Percentiles rank a stretch among this genome's conserved stretches.
Conservation (phyloP, 2,329 filamentous ascomycete genomes). For the Alternaria longipes region DNA sequence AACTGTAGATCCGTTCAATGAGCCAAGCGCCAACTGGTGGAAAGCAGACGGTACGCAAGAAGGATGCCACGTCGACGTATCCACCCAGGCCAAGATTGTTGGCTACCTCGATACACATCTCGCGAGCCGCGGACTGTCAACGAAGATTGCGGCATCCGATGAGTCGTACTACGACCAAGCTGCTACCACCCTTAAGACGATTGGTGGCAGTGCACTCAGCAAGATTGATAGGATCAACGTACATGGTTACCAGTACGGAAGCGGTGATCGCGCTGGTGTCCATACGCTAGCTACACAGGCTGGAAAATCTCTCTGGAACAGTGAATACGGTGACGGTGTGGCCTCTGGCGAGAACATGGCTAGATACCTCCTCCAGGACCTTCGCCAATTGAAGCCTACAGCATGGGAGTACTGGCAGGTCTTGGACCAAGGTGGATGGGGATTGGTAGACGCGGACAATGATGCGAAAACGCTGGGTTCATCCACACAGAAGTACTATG, state of each 20-base stretch:
- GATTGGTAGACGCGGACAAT: constrained; percentile 13
- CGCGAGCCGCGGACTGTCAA: constrained; percentile 7
- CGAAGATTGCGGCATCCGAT: constrained; percentile 14
- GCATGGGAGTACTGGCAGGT: constrained; percentile 20
- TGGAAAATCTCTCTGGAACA: constrained; percentile 14
- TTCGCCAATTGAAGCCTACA: constrained; percentile 13
- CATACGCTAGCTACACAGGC: constrained; percentile 4
- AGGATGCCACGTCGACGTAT: constrained; percentile 14
- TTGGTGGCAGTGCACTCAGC: constrained; percentile 16
- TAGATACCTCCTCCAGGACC: constrained; percentile 9
- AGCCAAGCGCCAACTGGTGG: constrained; percentile 21
- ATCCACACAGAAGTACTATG: constrained; percentile 16
- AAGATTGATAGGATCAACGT: constrained; percentile 14
- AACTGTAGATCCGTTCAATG: constrained; percentile 17
- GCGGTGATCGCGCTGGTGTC: constrained; percentile 12
- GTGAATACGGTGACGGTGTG: constrained; percentile 16
- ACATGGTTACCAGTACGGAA: constrained; percentile 14
- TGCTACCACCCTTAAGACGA: constrained; percentile 5
- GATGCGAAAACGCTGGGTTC: constrained; percentile 14
- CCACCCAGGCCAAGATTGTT: constrained; percentile 15
- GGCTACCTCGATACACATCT: constrained; percentile 11
- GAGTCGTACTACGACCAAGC: constrained; percentile 22
- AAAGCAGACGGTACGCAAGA: constrained; percentile 19
- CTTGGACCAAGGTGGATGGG: constrained; percentile 14
- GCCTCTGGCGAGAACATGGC: constrained; percentile 9